These are phyloP conservation scores for Jamesozyma jinghongensis DNA, from an alignment of 805 yeast genomes.

Conservation along the genomic window DNA sequence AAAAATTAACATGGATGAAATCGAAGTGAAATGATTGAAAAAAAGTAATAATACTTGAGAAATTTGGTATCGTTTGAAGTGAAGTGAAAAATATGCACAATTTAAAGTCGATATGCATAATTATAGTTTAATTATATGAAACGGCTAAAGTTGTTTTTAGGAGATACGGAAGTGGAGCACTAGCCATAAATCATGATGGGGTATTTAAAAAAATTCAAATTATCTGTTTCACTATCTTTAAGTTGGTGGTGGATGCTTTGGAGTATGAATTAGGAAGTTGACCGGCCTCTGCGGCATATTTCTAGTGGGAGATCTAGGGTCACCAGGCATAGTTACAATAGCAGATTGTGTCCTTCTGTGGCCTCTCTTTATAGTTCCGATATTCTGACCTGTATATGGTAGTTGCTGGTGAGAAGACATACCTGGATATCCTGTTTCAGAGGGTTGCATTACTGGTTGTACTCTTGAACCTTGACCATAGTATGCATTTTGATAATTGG, in stretches of 20 bases:
- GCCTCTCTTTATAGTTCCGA: constrained; percentile 4
- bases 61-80: no score
- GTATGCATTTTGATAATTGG: background rate
- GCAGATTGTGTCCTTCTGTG: constrained; percentile 27
- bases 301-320: constrained; percentile 10
- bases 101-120: no score
- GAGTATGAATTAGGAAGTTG: constrained; percentile 27
- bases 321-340: constrained; percentile 7
- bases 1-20: no score
- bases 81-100: no score
- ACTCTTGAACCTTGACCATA: background rate
- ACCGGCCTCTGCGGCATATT: constrained; percentile 18
- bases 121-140: no score
- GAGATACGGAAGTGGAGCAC: no score
- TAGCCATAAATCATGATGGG: no score
- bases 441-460: background rate
- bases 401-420: background rate
- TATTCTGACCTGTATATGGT: background rate
- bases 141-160: no score
- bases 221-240: background rate
- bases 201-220: no score
- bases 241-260: constrained; percentile 29
- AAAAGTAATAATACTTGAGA: no score
- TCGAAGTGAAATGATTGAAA: no score
- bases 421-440: background rate